Percentiles rank a stretch among this genome's conserved stretches.
These are phyloP conservation scores for Spiraea crenata DNA, from an alignment of 331 rosid species.

Conservation along the genomic window DNA sequence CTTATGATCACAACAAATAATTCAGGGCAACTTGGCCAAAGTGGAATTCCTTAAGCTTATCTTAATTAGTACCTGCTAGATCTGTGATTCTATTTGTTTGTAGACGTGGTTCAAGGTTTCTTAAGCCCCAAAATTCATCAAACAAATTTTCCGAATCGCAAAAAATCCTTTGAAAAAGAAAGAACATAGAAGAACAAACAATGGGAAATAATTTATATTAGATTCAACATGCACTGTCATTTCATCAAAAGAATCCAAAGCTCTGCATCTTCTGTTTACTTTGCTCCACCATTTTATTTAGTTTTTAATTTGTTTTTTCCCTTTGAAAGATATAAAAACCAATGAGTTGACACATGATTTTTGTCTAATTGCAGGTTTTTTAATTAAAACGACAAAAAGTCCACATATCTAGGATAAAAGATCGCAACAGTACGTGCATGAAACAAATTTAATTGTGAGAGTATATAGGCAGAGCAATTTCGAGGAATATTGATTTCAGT, in stretches of 20 bases:
- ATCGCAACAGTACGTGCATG: too few species aligned
- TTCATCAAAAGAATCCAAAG: conserved; percentile 48
- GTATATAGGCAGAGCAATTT: not conserved
- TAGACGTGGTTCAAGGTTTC: too few species aligned
- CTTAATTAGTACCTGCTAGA: not conserved
- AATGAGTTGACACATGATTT: conserved; percentile 2
- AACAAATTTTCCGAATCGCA: too few species aligned
- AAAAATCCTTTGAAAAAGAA: too few species aligned
- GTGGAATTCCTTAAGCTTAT: conserved; percentile 16
- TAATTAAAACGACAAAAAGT: not conserved
- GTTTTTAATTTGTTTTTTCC: not conserved
- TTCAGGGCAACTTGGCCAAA: not conserved
- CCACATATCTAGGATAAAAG: not conserved
- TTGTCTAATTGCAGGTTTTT: conserved; percentile 11
- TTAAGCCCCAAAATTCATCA: too few species aligned
- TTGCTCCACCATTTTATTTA: not conserved
- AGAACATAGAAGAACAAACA: too few species aligned
- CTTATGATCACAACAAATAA: not conserved
- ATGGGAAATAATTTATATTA: too few species aligned
- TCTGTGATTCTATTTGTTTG: too few species aligned
- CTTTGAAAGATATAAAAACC: conserved; percentile 29
- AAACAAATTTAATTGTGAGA: not conserved
- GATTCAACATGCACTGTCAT: too few species aligned
- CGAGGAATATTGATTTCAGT: not conserved
- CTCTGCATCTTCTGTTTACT: conserved; percentile 3